phyloP scores from a whole-genome alignment of 2,329 filamentous ascomycete genomes.

The Lecanicillium sp. region DNA sequence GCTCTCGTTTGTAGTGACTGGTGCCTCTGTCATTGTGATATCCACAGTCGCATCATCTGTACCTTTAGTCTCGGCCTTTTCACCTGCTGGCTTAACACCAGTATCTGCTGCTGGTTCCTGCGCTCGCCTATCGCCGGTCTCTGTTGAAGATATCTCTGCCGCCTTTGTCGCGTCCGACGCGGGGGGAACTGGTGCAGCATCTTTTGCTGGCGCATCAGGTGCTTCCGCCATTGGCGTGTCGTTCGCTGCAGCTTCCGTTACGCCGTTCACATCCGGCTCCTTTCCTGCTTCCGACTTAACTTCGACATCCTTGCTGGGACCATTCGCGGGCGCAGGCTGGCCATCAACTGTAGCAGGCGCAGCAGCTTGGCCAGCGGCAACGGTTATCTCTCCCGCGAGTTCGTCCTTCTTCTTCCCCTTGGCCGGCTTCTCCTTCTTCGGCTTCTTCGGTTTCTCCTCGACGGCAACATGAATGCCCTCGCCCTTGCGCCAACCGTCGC shows the following conservation, averaged over 20 bases:
- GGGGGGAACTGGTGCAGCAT: too few relatives aligned
- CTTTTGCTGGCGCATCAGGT: neutral
- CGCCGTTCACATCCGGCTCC: neutral
- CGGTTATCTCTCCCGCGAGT: neutral
- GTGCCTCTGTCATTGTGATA: too few relatives aligned
- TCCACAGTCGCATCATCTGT: too few relatives aligned
- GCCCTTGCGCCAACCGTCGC: slow-evolving; percentile 66
- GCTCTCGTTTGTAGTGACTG: too few relatives aligned
- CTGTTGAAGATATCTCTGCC: too few relatives aligned
- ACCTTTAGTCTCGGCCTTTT: too few relatives aligned
- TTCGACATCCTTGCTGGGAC: neutral
- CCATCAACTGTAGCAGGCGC: neutral
- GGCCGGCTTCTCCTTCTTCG: slow-evolving; percentile 42
- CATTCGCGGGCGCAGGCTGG: neutral
- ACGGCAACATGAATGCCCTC: slow-evolving; percentile 61
- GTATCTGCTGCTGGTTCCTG: too few relatives aligned
- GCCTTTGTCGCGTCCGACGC: too few relatives aligned
- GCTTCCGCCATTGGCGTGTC: neutral
- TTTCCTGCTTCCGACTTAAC: neutral
- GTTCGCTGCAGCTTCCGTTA: neutral
- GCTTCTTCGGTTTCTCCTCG: slow-evolving; percentile 55
- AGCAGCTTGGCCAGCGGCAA: neutral
- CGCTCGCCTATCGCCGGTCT: too few relatives aligned
- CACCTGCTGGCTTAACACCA: too few relatives aligned
- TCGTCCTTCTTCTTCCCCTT: slow-evolving; percentile 29